Evolutionary conservation across 2,329 filamentous ascomycete genomes (phyloP).

Genomic region (Alternaria hordeiaustralica): DNA sequence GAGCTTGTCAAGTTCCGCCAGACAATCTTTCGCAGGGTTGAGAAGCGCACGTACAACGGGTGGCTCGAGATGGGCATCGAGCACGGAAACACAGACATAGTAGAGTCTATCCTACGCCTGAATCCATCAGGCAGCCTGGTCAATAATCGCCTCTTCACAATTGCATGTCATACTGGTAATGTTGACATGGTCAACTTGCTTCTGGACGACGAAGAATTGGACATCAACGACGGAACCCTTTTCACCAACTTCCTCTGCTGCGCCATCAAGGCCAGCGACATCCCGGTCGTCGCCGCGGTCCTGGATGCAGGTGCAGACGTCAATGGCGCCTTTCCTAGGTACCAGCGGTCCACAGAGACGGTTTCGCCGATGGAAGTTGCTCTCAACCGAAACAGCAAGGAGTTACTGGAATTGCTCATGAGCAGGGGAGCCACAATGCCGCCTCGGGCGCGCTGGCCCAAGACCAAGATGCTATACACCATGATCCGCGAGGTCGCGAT

Average conservation of each 20-base stretch:
- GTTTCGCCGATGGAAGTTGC: not conserved
- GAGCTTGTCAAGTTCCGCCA: not conserved
- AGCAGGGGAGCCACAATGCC: not conserved
- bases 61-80: not conserved
- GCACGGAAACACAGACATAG: not conserved
- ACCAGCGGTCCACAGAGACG: not conserved
- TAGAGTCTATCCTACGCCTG: not conserved
- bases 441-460: not conserved
- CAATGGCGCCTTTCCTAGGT: not conserved
- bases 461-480: not conserved
- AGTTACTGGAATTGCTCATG: not conserved
- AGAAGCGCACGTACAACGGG: not conserved
- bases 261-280: not conserved
- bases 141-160: not conserved
- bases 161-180: not conserved
- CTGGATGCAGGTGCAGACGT: not conserved
- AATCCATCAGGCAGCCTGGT: not conserved
- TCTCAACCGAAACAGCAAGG: not conserved
- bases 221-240: not conserved
- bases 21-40: not conserved
- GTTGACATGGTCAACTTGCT: not conserved
- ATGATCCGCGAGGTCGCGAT: not conserved
- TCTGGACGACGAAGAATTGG: not conserved
- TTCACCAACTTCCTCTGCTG: not conserved
- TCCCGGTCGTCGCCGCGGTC: not conserved